Percentiles rank a stretch among this genome's conserved stretches.
phyloP scores from a whole-genome alignment of 2,329 filamentous ascomycete species.

The Claviceps sp. region DNA sequence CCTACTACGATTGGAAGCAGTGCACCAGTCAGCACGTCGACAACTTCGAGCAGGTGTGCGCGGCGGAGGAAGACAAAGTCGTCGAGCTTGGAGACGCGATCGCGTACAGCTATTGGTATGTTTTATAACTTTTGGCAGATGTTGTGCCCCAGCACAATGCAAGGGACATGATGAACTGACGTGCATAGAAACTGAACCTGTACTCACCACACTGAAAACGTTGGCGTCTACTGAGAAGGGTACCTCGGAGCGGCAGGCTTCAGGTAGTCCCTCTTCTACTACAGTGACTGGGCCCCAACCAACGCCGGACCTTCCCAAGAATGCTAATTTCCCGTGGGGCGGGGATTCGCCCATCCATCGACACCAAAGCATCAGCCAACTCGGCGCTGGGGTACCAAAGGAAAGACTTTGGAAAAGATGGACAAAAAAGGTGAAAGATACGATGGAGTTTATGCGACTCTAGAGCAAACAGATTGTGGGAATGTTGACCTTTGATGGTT shows the following conservation, averaged over 20 bases:
- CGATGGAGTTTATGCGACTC: background rate
- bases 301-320: conserved; percentile 13
- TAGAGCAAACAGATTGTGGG: background rate
- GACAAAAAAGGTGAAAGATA: background rate
- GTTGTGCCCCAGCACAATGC: background rate
- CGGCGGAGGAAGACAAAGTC: background rate
- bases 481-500: background rate
- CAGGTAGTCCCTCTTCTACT: conserved; percentile 10
- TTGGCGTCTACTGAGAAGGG: conserved; percentile 5
- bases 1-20: background rate
- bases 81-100: background rate
- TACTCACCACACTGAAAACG: conserved; percentile 5
- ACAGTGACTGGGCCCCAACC: background rate
- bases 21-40: background rate
- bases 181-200: background rate
- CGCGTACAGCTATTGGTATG: background rate
- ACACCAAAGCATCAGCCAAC: conserved; percentile 17
- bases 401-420: conserved; percentile 5
- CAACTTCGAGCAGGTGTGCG: background rate
- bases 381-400: conserved; percentile 11
- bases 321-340: conserved; percentile 24
- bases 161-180: background rate
- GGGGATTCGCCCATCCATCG: conserved; percentile 22
- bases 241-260: background rate
- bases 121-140: background rate